Conservation (phyloP, 257 asterid genomes). For the Leptodermis oblonga region DNA sequence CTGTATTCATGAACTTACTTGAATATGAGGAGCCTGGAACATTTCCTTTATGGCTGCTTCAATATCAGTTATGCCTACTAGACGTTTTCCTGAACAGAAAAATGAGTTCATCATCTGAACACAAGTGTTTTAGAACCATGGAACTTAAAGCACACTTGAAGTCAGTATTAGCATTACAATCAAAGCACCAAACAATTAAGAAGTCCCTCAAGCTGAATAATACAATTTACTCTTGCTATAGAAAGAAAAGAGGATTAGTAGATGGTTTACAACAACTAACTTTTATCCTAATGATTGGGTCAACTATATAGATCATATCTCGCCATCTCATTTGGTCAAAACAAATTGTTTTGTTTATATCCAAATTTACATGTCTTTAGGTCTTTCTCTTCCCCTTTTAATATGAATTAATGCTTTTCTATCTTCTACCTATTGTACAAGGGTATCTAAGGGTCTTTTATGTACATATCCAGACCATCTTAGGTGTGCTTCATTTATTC, state of each 20-base stretch:
- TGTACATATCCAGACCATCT: no score
- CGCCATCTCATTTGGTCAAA: no score
- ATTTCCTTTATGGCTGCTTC: conserved; percentile 92
- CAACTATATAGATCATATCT: no score
- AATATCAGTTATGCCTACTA: conserved; percentile 71
- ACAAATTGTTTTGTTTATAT: no score
- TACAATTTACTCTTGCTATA: neutral
- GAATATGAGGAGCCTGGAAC: conserved; percentile 99
- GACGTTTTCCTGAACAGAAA: conserved; percentile 46
- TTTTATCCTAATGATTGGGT: no score
- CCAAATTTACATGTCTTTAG: no score
- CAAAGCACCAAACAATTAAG: neutral
- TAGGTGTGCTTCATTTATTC: no score
- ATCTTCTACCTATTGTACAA: no score
- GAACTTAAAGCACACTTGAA: neutral
- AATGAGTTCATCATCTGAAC: conserved; percentile 2
- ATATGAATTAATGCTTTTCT: no score
- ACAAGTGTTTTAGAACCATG: neutral
- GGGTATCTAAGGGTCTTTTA: no score
- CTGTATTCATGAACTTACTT: conserved; percentile 52
- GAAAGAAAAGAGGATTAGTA: neutral
- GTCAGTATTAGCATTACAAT: neutral
- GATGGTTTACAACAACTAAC: no score
- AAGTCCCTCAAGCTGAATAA: neutral
- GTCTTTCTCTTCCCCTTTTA: no score